Evolutionary conservation across 345 rosid species (phyloP), one percentile per base, ranked within the genome.

Genomic region (Citrus trifoliata): DNA sequence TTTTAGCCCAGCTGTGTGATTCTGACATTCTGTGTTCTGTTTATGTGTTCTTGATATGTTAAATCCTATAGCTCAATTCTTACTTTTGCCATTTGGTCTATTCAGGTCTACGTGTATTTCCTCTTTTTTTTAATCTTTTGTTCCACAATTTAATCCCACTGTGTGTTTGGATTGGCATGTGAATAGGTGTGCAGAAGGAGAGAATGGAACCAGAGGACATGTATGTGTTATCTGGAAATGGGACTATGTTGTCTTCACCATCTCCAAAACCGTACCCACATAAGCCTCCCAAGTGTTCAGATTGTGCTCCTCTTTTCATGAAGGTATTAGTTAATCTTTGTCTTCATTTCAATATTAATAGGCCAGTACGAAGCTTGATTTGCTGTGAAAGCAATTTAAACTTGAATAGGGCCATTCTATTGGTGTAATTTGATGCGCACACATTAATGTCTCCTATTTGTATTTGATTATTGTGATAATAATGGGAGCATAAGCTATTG

Each of bases 121-220:
- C 21, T 33, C 35, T 38, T 38, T 38, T 42, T 53, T 32, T 70
- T 40, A 66, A 74, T 74, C 80, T 33, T 56, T 21, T 61, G 67
- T 37, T 7, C 18, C 48, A 62, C 13, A 28, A 46, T 38, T 46
- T 14, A 33, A 72, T 72, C 67, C 56, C 25, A 7, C 71, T 70
- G 38, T 71, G 37, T 66, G 67, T 38, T 56, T 69, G 33, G 71
- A 77, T 59, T 84, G 81, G 66, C 62, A n/a, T 73, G 64, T 81
- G 40, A 3, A 19, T 78, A 95, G 98, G 99, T 67, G 99, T 96
- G 74, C 99, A 96, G 88, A 96, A 96, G 91, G 99, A 96, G 92
- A 91, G 98, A 89, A 93, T 94, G 98, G 90, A 88, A 74, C 90
- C 97, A 1, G 97, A 94, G 42, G 98, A 92, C 85, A 88, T 94